Base-by-base conservation (phyloP, 192 early-diverging fungal species). In the Entomortierella chlamydospora region DNA sequence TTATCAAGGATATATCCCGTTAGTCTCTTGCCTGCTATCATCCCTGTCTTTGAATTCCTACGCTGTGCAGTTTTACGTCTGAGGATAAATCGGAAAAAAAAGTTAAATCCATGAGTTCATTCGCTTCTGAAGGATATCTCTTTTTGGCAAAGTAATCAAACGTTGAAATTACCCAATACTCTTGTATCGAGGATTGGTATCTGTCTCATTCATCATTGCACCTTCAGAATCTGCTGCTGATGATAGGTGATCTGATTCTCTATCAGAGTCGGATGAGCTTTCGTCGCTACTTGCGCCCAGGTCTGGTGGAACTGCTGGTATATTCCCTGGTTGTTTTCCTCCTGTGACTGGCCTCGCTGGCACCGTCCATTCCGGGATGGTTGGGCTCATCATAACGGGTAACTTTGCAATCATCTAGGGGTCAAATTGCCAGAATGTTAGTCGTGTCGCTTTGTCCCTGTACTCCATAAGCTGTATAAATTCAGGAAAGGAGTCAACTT, bases 311-410 rank as follows among this genome's bases (percentile, higher is more conserved):
- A 58, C 66, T 28, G 55, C 43, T 8, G 66, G 66, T 43, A 68
- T 45, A 59, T 68, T 68, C 22, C 66, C 66, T 49, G 66, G 66
- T 45, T 68, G 66, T 29, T 68, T 68, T 17, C 66, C 66, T 22
- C 66, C 66, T 37, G 57, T 68, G 4, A 68, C 31, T 6, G 66
- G 66, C 31, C 66, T 57, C 3, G 66, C 17, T 33, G 66, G 45
- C 33, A 51, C 1, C 2, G 55, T 22, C 66, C 66, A 68, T 34
- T 25, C 17, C 43, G 66, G 66, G 9, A 68, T 37, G 13, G 55
- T 68, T 25, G 66, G 66, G 45, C 66, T 68, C 29, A 51, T 59
- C n/a, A 50, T 23, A 8, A 34, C 17, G 20, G 66, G 66, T 29
- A 68, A 29, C 52, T 68, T 59, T 33, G 23, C 15, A 25, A 68